Conservation (phyloP, 345 rosid genomes). For the Eucalyptus decipiens region DNA sequence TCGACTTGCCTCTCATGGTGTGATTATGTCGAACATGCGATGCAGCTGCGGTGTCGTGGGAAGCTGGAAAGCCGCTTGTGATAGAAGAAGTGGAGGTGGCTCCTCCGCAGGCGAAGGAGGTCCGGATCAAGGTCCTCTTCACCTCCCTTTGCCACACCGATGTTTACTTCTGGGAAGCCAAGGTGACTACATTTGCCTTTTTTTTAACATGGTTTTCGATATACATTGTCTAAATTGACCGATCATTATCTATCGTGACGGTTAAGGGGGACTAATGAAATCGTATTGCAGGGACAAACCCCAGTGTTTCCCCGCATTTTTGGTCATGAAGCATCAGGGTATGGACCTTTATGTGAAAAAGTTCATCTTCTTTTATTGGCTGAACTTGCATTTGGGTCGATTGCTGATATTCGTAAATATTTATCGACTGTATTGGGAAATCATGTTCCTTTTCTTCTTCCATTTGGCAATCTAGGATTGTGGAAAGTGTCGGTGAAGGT, state of each 20-base stretch:
- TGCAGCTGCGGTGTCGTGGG: constrained; percentile 50
- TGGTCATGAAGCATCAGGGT: constrained; percentile 37
- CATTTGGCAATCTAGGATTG: not conserved
- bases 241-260: not conserved
- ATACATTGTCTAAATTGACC: not conserved
- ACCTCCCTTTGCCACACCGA: constrained; percentile 37
- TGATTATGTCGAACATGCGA: not conserved
- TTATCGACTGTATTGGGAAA: not conserved
- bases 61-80: constrained; percentile 45
- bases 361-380: not conserved
- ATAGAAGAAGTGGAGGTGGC: constrained; percentile 49
- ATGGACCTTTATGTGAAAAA: not conserved
- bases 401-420: not conserved
- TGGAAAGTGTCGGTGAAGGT: constrained; percentile 22
- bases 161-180: constrained; percentile 49
- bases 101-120: constrained; percentile 32
- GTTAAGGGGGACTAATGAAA: not conserved
- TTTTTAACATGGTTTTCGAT: not conserved
- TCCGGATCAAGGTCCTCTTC: constrained; percentile 28
- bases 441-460: not conserved
- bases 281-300: constrained; percentile 14
- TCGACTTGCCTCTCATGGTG: not conserved
- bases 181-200: constrained; percentile 1
- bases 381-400: not conserved
- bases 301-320: constrained; percentile 24